Evolutionary conservation across 176 grass and related monocot genomes (phyloP), one percentile per base, ranked within the genome.

Genomic region (Elaeis guineensis): DNA sequence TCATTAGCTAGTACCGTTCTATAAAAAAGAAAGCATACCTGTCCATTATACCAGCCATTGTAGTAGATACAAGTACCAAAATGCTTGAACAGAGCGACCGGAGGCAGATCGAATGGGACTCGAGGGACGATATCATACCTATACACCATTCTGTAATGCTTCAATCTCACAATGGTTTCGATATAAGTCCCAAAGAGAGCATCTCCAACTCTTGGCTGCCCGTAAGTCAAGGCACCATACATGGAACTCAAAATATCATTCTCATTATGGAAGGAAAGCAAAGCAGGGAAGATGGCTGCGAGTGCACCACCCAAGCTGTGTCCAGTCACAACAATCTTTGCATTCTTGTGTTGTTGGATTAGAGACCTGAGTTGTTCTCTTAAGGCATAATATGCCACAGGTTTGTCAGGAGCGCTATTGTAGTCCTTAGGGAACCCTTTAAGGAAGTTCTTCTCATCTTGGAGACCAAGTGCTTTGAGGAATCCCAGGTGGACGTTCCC

Each of bases 261-360:
- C n/a, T 96, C 72, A 9, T 54, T 22, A 39, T 96, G 92, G 57
- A 82, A 4, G 16, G 73, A 67, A 0, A 96, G 86, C 0, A 90
- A 56, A 14, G 83, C 83, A 4, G 86, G 92, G 71, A 96, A 90
- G 49, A 90, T 12, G 16, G 74, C 64, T 17, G 86, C 86, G 1
- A 96, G 83, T 4, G 92, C 92, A 30, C 83, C 92, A 16, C 92
- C 92, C 19, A 96, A 71, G 80, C 86, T 88, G 67, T 96, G 92
- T 1, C 92, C 92, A 0, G 92, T 90, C 15, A 96, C 17, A 3
- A 90, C 8, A 3, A 96, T 55, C 44, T 28, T 58, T 9, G 92
- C 83, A 3, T 64, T 72, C 3, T 63, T 67, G 69, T 96, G 86
- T 5, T n/a, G 0, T 52, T 61, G 67, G 3, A 87, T 64, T 69